phyloP scores from a whole-genome alignment of 495 filamentous ascomycete genomes.

The Neurospora sp. region DNA sequence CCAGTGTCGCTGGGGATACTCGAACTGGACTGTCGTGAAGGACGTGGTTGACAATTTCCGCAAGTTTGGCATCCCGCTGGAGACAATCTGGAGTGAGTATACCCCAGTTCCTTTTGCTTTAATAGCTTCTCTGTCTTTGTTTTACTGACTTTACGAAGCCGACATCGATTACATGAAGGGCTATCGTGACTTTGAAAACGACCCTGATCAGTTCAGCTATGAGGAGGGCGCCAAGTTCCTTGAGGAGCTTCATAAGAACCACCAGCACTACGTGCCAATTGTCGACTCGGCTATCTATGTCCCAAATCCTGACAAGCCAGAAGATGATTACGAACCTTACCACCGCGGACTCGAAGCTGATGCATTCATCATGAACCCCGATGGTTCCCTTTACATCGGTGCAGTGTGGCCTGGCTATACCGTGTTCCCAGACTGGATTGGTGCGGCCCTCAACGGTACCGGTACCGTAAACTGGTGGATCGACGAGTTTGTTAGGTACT shows the following conservation, averaged over 20 bases:
- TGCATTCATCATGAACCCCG: slow-evolving; percentile 57
- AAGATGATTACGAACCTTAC: slow-evolving; percentile 61
- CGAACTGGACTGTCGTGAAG: slow-evolving; percentile 61
- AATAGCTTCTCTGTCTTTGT: slow-evolving; percentile 30
- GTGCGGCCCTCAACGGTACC: slow-evolving; percentile 49
- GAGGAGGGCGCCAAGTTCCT: slow-evolving; percentile 58
- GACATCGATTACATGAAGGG: slow-evolving; percentile 77
- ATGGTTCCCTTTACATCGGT: slow-evolving; percentile 65
- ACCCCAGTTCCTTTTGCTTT: neutral
- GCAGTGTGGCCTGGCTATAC: slow-evolving; percentile 85
- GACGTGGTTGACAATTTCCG: slow-evolving; percentile 72
- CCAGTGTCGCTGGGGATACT: slow-evolving; percentile 77
- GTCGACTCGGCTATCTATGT: slow-evolving; percentile 77
- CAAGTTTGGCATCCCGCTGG: slow-evolving; percentile 62
- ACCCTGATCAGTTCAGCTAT: slow-evolving; percentile 55
- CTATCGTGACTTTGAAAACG: slow-evolving; percentile 63
- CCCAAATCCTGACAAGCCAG: slow-evolving; percentile 60
- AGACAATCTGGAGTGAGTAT: slow-evolving; percentile 58
- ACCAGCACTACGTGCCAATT: slow-evolving; percentile 73
- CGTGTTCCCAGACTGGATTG: slow-evolving; percentile 44
- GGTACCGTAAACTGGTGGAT: slow-evolving; percentile 60
- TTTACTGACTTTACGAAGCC: slow-evolving; percentile 40
- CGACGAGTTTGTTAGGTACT: slow-evolving; percentile 52
- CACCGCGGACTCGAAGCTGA: slow-evolving; percentile 53
- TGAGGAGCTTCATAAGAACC: slow-evolving; percentile 49